phyloP scores from a whole-genome alignment of 768 basidiomycete species.

The Mycena galopus region DNA sequence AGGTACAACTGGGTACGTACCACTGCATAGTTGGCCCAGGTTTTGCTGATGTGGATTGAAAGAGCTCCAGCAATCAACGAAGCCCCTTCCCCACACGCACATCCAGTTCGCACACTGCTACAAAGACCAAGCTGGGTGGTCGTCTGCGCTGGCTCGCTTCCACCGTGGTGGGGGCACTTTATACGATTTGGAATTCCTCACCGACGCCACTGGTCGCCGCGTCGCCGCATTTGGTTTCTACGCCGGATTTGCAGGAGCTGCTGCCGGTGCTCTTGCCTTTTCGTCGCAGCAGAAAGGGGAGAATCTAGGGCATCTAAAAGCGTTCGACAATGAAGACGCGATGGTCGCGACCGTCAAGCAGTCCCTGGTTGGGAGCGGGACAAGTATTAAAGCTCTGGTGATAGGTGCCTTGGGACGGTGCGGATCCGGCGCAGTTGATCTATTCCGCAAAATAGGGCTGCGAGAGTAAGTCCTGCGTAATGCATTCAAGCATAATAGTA shows the following conservation, averaged over 20 bases:
- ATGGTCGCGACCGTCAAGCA: constrained; percentile 85
- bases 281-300: constrained; percentile 74
- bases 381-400: constrained; percentile 87
- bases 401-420: constrained; percentile 97
- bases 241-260: constrained; percentile 97
- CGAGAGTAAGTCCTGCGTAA: constrained; percentile 76
- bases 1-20: too few relatives aligned
- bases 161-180: constrained; percentile 84
- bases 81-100: constrained; percentile 92
- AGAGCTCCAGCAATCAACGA: constrained; percentile 88
- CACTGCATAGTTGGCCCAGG: too few relatives aligned
- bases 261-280: constrained; percentile 87
- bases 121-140: constrained; percentile 96
- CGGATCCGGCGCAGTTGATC: constrained; percentile 93
- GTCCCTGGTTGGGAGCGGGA: constrained; percentile 74
- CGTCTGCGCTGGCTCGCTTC: constrained; percentile 87
- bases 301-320: constrained; percentile 76
- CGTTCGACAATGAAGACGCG: constrained; percentile 86
- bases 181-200: constrained; percentile 97
- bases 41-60: too few relatives aligned
- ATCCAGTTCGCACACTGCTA: constrained; percentile 99
- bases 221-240: constrained; percentile 99
- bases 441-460: constrained; percentile 95
- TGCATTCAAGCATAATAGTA: background rate
- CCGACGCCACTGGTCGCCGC: constrained; percentile 84